A percentile compares a stretch with the other conserved stretches of the same genome.
These are phyloP conservation scores for Plantago elongata DNA, from an alignment of 257 asterid genomes.

Conservation along the genomic window DNA sequence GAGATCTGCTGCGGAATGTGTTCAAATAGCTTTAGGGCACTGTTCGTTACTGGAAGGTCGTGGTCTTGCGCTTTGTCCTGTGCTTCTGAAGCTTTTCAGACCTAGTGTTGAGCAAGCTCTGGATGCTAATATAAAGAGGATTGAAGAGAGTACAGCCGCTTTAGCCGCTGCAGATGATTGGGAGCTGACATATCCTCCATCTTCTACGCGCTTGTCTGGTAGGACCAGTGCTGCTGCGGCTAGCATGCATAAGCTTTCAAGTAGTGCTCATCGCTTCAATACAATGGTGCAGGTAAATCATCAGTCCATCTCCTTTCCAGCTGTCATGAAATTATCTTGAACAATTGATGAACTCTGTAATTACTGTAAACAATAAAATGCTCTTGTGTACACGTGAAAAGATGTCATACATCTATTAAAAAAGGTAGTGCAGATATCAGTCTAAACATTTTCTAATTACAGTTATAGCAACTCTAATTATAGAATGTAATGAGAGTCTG, in stretches of 20 bases:
- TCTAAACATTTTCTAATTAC: too few relatives aligned
- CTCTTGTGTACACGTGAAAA: conserved; percentile 14
- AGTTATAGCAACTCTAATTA: conserved; percentile 11
- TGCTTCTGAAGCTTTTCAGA: conserved; percentile 84
- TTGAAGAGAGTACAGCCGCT: conserved; percentile 96
- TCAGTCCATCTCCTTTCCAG: conserved; percentile 16
- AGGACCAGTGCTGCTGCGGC: conserved; percentile 50
- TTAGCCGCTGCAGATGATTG: conserved; percentile 98
- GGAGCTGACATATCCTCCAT: conserved; percentile 83
- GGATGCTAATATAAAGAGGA: conserved; percentile 94
- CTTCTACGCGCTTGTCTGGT: conserved; percentile 57
- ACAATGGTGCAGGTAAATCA: conserved; percentile 86
- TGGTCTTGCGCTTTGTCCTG: conserved; percentile 94
- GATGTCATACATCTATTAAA: neutral
- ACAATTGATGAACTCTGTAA: conserved; percentile 10
- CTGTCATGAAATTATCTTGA: conserved; percentile 16
- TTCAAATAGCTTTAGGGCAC: conserved; percentile 96
- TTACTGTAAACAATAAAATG: conserved; percentile 2
- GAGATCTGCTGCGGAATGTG: conserved; percentile 99
- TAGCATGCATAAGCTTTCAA: conserved; percentile 69
- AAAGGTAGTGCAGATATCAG: too few relatives aligned
- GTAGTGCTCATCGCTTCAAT: conserved; percentile 95
- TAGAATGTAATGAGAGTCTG: conserved; percentile 8
- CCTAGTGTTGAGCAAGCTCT: conserved; percentile 97
- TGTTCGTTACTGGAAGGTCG: conserved; percentile 90